phyloP scores from a whole-genome alignment of 305 asterid species.

The Fraxinus baroniana region DNA sequence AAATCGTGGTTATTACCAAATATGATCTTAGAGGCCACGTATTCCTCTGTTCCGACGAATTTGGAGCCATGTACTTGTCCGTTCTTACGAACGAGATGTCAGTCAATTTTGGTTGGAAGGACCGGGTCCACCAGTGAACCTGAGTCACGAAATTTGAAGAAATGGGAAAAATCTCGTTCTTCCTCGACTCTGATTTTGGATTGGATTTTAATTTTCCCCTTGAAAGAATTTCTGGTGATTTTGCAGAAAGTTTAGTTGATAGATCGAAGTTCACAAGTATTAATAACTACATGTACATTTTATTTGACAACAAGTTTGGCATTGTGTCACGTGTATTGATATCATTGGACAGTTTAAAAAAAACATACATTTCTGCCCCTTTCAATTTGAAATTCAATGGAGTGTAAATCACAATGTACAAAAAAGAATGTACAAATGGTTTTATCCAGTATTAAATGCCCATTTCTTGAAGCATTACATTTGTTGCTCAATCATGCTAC shows the following conservation, averaged over 20 bases:
- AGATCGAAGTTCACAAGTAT: conserved; percentile 91
- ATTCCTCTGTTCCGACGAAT: not conserved
- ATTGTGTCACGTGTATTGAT: too few relatives aligned
- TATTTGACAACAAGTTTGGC: too few relatives aligned
- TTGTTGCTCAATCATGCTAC: too few relatives aligned
- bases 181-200: conserved; percentile 29
- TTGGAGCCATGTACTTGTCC: not conserved
- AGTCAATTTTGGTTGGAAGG: conserved; percentile 19
- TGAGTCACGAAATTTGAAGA: conserved; percentile 39
- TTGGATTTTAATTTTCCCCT: conserved; percentile 26
- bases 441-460: conserved; percentile 61
- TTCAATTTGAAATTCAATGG: too few relatives aligned
- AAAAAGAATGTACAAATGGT: too few relatives aligned
- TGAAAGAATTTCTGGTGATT: conserved; percentile 35
- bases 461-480: conserved; percentile 80
- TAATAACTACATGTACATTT: not conserved
- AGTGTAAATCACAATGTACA: too few relatives aligned
- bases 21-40: not conserved
- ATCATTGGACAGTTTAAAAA: too few relatives aligned
- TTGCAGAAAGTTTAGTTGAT: conserved; percentile 57
- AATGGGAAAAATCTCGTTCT: conserved; percentile 13
- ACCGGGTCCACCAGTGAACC: conserved; percentile 49
- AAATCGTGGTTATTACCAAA: conserved; percentile 20
- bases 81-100: not conserved
- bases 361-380: too few relatives aligned